Conservation (phyloP, 2,329 filamentous ascomycete genomes). For the Phaeosphaeriaceae sp. region DNA sequence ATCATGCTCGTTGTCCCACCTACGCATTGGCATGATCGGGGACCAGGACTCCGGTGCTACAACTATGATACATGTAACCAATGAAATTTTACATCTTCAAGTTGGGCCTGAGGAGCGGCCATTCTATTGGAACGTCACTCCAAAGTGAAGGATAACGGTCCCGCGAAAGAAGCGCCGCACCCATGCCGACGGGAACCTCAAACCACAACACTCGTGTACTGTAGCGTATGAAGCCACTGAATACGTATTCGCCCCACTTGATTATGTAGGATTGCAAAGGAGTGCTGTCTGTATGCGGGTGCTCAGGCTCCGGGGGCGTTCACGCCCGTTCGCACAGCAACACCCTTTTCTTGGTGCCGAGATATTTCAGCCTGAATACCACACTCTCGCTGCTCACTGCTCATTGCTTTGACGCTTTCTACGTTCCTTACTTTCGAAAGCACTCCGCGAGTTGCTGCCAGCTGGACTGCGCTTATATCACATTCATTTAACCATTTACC, state of each 20-base stretch:
- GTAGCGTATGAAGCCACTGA: conserved; percentile 11
- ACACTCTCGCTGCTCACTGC: conserved; percentile 10
- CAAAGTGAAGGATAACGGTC: background rate
- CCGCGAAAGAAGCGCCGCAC: conserved; percentile 1
- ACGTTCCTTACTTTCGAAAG: conserved; percentile 19
- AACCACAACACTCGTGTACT: conserved; percentile 9
- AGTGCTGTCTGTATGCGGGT: conserved; percentile 11
- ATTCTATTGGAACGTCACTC: background rate
- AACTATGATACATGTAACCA: background rate
- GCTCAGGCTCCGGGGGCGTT: conserved; percentile 11
- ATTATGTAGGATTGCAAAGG: conserved; percentile 1
- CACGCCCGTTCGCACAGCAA: conserved; percentile 9
- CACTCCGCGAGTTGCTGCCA: conserved; percentile 37
- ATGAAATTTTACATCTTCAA: background rate
- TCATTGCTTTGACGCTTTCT: conserved; percentile 10
- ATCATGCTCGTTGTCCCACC: conserved; percentile 2
- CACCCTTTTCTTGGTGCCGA: background rate
- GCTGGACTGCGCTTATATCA: conserved; percentile 28
- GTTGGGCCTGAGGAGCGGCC: conserved; percentile 5
- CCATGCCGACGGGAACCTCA: conserved; percentile 5
- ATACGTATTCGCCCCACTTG: conserved; percentile 3
- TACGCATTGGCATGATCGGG: conserved; percentile 2
- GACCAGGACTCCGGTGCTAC: conserved; percentile 1
- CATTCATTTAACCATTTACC: conserved; percentile 10
- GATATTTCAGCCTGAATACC: conserved; percentile 14